Base-by-base conservation (phyloP, 2,329 filamentous ascomycete genomes). In the Pyrenochaeta sp. region DNA sequence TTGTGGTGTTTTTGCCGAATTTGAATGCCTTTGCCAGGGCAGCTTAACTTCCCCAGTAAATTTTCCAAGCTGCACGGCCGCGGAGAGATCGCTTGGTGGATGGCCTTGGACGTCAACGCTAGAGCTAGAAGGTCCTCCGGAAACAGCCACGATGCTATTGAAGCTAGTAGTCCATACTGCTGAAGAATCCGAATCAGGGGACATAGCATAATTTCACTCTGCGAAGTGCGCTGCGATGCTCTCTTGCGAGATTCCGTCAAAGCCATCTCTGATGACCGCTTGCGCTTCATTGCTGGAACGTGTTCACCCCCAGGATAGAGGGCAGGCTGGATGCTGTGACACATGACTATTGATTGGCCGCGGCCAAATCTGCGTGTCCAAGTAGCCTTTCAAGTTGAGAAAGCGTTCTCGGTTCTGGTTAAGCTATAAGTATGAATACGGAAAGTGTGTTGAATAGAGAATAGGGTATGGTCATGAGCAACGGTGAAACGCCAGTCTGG, bases 101-200 rank as follows among this genome's bases (percentile, higher is more conserved):
- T 51, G 2, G 63, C 51, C 48, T 66, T 70, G n/a, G 69, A 71
- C 1, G 67, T 62, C 14, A 64, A 40, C 4, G 69, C 63, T n/a
- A 75, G 59, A 5, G 71, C 60, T 7, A 64, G 56, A 0, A 75
- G 60, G 32, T 75, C 72, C 30, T 58, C 51, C 10, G 71, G 63
- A 30, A 48, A 57, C 11, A 75, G 51, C 30, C 62, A 58, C 2
- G 65, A 61, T 12, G 63, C 50, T 31, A 74, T 61, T 11, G 54
- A 51, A 15, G 64, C 56, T 23, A 74, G 53, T n/a, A 73, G 45
- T 9, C 67, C 68, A 30, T 74, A 74, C 40, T 73, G 64, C 10
- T 56, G 51, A 7, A 73, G 45, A 20, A 66, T 47, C 10, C 45
- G 48, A 12, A 66, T 36, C 1, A 74, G 49, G 5, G 41, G 60